Evolutionary conservation across 2,329 filamentous ascomycete species (phyloP).

Genomic region (Trichophyton rubrum): DNA sequence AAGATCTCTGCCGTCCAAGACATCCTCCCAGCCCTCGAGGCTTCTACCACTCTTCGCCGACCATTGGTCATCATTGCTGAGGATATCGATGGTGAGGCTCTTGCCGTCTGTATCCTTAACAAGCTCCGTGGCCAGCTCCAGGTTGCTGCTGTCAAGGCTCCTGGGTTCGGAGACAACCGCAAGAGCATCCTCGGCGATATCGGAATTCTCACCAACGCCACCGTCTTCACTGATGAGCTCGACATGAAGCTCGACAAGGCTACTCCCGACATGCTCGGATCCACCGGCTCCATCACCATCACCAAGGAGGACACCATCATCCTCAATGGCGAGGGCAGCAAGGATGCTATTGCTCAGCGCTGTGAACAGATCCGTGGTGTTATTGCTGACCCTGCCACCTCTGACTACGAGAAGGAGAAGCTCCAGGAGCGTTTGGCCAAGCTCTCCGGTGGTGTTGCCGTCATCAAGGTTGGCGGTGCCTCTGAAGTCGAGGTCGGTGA

Average conservation of each 20-base stretch:
- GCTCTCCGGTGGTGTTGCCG: conserved; percentile 95
- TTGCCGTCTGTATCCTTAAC: conserved; percentile 98
- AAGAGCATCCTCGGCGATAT: conserved; percentile 98
- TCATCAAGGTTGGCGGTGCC: conserved; percentile 96
- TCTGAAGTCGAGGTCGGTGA: conserved; percentile 98
- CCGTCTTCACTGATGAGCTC: conserved; percentile 95
- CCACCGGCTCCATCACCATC: conserved; percentile 96
- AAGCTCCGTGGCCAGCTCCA: conserved; percentile 99
- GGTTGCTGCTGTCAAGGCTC: conserved; percentile 96
- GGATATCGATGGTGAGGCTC: conserved; percentile 96
- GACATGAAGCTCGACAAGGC: conserved; percentile 99
- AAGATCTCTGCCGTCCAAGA: conserved; percentile 99
- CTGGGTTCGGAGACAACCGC: conserved; percentile 98
- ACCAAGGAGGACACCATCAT: conserved; percentile 99
- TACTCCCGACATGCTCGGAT: conserved; percentile 88
- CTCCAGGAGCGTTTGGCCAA: conserved; percentile 98
- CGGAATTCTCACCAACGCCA: conserved; percentile 88
- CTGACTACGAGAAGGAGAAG: conserved; percentile 99
- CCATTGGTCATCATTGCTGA: conserved; percentile 97
- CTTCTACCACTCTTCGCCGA: conserved; percentile 86
- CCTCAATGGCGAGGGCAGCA: conserved; percentile 90
- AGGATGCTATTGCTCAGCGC: conserved; percentile 84
- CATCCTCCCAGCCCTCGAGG: conserved; percentile 95
- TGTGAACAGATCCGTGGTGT: conserved; percentile 99
- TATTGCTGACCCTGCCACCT: conserved; percentile 84